Percentiles rank a stretch among this genome's conserved stretches.
Evolutionary conservation across 2,329 filamentous ascomycete species (phyloP).

Genomic region (Fusarium sp.): DNA sequence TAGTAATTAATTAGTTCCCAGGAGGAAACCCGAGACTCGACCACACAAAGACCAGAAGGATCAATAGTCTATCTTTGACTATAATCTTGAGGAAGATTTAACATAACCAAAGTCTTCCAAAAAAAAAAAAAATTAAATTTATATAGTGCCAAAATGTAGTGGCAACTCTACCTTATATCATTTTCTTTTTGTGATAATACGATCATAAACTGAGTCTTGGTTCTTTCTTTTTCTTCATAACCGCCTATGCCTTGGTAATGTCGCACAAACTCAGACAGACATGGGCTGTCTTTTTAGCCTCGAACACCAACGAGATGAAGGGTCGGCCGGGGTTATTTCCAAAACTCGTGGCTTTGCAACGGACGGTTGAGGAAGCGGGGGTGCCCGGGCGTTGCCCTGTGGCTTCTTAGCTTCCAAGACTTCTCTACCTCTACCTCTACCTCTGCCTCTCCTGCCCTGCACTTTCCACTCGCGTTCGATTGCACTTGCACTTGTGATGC

Average conservation of each 20-base stretch:
- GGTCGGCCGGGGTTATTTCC: conserved; percentile 34
- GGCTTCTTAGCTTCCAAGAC: conserved; percentile 17
- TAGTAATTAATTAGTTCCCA: conserved; percentile 4
- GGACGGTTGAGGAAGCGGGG: conserved; percentile 40
- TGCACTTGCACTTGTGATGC: conserved; percentile 25
- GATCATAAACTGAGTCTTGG: neutral
- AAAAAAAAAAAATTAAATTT: too few relatives aligned
- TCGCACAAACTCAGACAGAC: conserved; percentile 29
- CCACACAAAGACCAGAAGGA: neutral
- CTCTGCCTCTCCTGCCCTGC: conserved; percentile 4
- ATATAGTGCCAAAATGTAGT: too few relatives aligned
- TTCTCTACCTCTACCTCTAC: neutral
- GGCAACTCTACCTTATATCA: too few relatives aligned
- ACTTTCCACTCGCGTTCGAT: conserved; percentile 31
- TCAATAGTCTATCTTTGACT: neutral
- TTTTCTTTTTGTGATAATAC: neutral
- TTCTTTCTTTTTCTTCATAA: neutral
- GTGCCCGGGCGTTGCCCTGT: conserved; percentile 17
- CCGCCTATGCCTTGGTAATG: conserved; percentile 13
- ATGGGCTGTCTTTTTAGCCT: conserved; percentile 35
- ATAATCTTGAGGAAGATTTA: too few relatives aligned
- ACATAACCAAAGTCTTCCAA: too few relatives aligned
- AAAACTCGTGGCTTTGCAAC: conserved; percentile 40
- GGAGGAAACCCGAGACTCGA: too few relatives aligned
- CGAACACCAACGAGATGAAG: conserved; percentile 44